Percentiles rank a stretch among this genome's conserved stretches.
phyloP scores from a whole-genome alignment of 2,329 filamentous ascomycete genomes.

The Canariomyces notabilis region DNA sequence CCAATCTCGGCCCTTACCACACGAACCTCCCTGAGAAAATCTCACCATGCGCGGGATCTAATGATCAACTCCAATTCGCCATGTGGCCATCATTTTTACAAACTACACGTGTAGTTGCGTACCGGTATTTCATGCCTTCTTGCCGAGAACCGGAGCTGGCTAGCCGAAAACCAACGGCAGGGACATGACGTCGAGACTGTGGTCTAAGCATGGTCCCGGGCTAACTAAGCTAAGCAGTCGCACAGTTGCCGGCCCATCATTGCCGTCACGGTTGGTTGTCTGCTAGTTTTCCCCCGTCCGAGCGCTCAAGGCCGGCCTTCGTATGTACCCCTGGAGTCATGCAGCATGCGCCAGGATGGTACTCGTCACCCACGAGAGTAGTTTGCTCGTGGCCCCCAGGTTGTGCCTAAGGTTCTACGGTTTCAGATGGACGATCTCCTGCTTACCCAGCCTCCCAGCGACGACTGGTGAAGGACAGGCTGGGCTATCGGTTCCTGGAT shows the following conservation, averaged over 20 bases:
- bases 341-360: constrained; percentile 5
- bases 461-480: background rate
- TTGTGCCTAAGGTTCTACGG: background rate
- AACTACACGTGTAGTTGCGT: no score
- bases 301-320: constrained; percentile 6
- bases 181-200: background rate
- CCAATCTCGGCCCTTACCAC: no score
- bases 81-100: background rate
- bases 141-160: constrained; percentile 2
- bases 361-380: constrained; percentile 4
- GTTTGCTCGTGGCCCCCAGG: constrained; percentile 1
- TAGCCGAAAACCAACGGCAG: constrained; percentile 5
- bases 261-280: background rate
- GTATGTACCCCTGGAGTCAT: constrained; percentile 5
- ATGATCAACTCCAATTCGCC: no score
- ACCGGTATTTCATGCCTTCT: constrained; percentile 7
- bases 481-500: constrained; percentile 1
- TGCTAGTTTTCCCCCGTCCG: constrained; percentile 13
- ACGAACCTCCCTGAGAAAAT: no score
- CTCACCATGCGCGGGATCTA: no score
- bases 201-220: background rate
- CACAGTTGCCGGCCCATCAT: background rate
- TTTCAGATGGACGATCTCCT: constrained; percentile 18
- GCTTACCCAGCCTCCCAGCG: constrained; percentile 6
- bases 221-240: background rate